These are phyloP conservation scores for Hamamelis virginiana DNA, from an alignment of 164 flowering plant genomes.

Conservation along the genomic window DNA sequence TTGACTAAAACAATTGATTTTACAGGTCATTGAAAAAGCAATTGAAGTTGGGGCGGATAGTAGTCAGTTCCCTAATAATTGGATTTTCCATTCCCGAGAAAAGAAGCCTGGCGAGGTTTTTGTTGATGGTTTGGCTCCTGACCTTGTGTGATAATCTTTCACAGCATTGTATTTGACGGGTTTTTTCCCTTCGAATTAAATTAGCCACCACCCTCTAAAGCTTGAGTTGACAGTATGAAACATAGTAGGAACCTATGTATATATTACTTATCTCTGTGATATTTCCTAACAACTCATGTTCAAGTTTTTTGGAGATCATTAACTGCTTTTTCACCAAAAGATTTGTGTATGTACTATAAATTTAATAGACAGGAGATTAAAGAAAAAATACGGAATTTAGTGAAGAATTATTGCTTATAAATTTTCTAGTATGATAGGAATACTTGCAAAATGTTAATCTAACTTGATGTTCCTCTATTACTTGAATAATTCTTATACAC, in stretches of 20 bases:
- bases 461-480: no score
- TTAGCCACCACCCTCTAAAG: neutral
- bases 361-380: neutral
- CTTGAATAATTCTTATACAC: no score
- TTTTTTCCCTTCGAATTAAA: neutral
- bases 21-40: conserved; percentile 90
- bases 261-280: neutral
- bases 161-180: conserved; percentile 2
- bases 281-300: neutral
- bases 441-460: no score
- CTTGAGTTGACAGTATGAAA: neutral
- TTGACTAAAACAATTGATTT: conserved; percentile 41
- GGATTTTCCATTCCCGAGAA: conserved; percentile 92
- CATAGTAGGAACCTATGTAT: neutral
- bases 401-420: no score
- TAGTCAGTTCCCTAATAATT: conserved; percentile 81
- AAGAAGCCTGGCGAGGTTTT: conserved; percentile 94
- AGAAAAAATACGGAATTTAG: no score
- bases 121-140: conserved; percentile 89
- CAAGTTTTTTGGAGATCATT: neutral
- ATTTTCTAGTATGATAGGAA: no score
- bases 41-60: conserved; percentile 95
- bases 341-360: neutral
- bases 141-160: conserved; percentile 24
- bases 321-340: neutral